Evolutionary conservation across 1,139 yeast species (phyloP).

Genomic region (Kodamaea alishanica): DNA sequence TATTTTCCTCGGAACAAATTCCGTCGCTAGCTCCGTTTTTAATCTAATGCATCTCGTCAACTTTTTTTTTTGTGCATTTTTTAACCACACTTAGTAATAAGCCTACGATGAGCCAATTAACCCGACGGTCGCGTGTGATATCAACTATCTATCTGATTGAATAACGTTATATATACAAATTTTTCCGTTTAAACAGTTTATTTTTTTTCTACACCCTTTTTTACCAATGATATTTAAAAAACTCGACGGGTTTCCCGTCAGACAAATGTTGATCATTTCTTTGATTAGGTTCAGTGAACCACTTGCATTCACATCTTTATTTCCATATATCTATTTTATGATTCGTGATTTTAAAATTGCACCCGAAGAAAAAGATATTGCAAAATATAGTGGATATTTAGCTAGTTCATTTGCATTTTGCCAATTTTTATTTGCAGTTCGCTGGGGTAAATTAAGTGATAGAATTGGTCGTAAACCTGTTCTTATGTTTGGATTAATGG

Average conservation of each 20-base stretch:
- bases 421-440: constrained; percentile 36
- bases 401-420: constrained; percentile 37
- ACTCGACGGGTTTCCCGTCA: constrained; percentile 31
- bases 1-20: no score
- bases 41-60: no score
- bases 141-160: background rate
- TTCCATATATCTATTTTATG: constrained; percentile 40
- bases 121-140: no score
- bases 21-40: no score
- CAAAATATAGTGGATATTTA: constrained; percentile 36
- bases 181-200: background rate
- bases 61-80: no score
- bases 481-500: constrained; percentile 29
- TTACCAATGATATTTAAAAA: constrained; percentile 12
- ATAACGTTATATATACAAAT: background rate
- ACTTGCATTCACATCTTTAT: constrained; percentile 37
- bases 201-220: background rate
- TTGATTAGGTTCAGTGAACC: constrained; percentile 37
- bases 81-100: no score
- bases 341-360: constrained; percentile 36
- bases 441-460: constrained; percentile 35
- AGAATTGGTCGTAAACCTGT: constrained; percentile 33
- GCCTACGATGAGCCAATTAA: no score
- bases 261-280: constrained; percentile 33
- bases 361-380: constrained; percentile 31